Base-by-base conservation (phyloP, 441 rosid species). In the Sinapis alba region DNA sequence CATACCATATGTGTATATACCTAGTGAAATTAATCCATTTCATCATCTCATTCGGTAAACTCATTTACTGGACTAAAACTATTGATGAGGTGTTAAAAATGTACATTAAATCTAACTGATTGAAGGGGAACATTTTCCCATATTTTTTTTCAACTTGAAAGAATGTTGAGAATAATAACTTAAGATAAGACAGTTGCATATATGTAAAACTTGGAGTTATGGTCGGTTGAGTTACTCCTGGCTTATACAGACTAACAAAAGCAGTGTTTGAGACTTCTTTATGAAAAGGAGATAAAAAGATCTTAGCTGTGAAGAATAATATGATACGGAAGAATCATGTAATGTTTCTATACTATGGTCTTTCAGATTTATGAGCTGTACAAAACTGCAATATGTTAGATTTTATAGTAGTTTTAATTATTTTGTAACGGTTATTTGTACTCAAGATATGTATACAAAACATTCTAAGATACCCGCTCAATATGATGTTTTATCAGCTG, bases 271-370 rank as follows among this genome's bases (percentile, higher is more conserved):
- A 30, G 47, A 53, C 5, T 20, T 68, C 4, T 54, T 32, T 13
- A 10, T 6, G 6, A 15, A 9, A 15, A 38, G 12, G 2, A 16
- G 23, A 59, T 21, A 36, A 28, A n/a, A 53, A 34, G n/a, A 62
- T 24, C 57, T 36, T 61, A 53, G 64, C 36, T 53, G 58, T 61
- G 65, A 62, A 32, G 69, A 61, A 75, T 60, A 67, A 38, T 60
- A 59, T 60, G 54, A 74, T 60, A 51, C 62, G 68, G 78, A 62
- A 58, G 58, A 75, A 75, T 69, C 57, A 62, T 53, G 60, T 61
- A 24, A 69, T 69, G 23, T 50, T 28, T 47, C 23, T 30, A 23
- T 24, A 12, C 43, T 75, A 75, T 54, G 78, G 56, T 43, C 58
- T 15, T 58, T 69, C 38, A 36, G 11, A 36, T 36, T 34, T 53